Evolutionary conservation across 2,329 filamentous ascomycete genomes (phyloP), one percentile per base, ranked within the genome.

Genomic region (Chrysosporium queenslandicum): DNA sequence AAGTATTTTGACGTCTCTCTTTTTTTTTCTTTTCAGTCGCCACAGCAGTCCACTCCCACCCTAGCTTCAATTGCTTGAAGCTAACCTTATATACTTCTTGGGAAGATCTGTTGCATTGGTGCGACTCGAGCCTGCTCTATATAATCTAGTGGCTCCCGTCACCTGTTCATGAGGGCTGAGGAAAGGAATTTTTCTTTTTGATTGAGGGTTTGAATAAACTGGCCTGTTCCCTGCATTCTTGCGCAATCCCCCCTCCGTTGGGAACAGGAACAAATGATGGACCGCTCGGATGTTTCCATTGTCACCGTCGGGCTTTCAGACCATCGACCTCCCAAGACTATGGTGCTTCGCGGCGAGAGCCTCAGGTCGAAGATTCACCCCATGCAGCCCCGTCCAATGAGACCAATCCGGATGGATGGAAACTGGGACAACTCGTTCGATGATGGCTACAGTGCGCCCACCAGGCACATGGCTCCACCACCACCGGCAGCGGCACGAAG

Each of bases 51-150:
- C 14, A 16, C 12, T 40, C 32, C 21, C 32, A 43, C 25, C 29
- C n/a, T n/a, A n/a, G 16, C 23, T 43, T 36, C n/a, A 9, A n/a
- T n/a, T n/a, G n/a, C n/a, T n/a, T n/a, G n/a, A n/a, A n/a, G 32
- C 12, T 14, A n/a, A 34, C 12, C 36, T 43, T 43, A n/a, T 41
- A 6, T 25, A n/a, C 14, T 25, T 9, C 20, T n/a, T 9, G 18
- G 46, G 32, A 21, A 39, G 23, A 21, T 50, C 14, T 34, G 48
- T 50, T 50, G 39, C 48, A 50, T 50, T 50, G 48, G 48, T 50
- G 48, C 48, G 48, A 50, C 48, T 50, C 16, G 18, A 16, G 11
- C 3, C 29, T 18, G 21, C 8, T 50, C 47, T 50, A 50, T 50
- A 50, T 50, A 50, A 50, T 43, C 40, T 16, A 43, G n/a, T 25